Evolutionary conservation across 2,329 filamentous ascomycete genomes (phyloP).

Genomic region (Colletotrichum incanum): DNA sequence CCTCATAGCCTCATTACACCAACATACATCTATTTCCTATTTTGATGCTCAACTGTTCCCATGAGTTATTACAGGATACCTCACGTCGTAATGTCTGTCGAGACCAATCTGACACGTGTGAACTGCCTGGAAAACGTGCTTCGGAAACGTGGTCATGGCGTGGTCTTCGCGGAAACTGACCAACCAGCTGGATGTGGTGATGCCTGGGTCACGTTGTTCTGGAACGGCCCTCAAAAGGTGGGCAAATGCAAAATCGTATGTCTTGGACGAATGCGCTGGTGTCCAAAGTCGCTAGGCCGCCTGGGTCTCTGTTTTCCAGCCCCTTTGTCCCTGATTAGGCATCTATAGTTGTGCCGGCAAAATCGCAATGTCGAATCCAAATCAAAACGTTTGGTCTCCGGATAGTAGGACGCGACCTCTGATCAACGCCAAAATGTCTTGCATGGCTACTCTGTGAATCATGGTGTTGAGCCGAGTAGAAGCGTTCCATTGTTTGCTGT

Average conservation of each 20-base stretch:
- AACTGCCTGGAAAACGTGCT: neutral
- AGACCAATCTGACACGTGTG: neutral
- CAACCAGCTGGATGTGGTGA: neutral
- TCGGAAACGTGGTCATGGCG: constrained; percentile 2
- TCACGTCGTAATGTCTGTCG: neutral
- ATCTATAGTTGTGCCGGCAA: neutral
- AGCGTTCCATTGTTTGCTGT: neutral
- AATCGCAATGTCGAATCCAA: neutral
- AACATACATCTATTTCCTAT: neutral
- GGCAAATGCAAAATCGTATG: neutral
- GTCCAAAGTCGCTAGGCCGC: neutral
- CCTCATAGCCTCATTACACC: neutral
- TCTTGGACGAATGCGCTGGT: constrained; percentile 13
- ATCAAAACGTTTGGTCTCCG: neutral
- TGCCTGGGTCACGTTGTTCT: neutral
- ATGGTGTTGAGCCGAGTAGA: neutral
- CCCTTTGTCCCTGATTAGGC: neutral
- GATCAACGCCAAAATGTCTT: neutral
- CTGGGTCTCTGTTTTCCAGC: neutral
- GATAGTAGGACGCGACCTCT: too few species aligned
- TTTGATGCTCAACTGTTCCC: neutral
- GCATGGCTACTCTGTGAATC: neutral
- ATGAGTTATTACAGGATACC: too few species aligned
- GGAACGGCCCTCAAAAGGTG: neutral
- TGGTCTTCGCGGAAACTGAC: neutral